These are phyloP conservation scores for Ophiorrhiza pumila DNA, from an alignment of 257 asterid species.

Conservation along the genomic window DNA sequence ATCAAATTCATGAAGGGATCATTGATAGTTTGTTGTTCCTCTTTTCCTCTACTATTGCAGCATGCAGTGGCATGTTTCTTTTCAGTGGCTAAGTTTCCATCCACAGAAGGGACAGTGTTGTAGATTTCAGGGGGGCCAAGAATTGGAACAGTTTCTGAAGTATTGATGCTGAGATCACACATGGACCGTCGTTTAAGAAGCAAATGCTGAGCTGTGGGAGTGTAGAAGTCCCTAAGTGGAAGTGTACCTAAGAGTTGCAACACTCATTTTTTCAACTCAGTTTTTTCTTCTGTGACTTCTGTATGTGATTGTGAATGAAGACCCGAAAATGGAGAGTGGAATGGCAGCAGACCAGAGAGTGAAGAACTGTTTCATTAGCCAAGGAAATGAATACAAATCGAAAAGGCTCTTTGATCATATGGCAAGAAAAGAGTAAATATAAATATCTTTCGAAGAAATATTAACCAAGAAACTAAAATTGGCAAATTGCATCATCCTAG, in stretches of 20 bases:
- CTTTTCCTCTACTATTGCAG: neutral
- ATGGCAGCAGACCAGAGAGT: too few relatives aligned
- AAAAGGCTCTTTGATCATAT: too few relatives aligned
- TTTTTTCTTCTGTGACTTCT: too few relatives aligned
- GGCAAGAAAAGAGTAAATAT: too few relatives aligned
- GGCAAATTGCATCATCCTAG: too few relatives aligned
- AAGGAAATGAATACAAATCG: too few relatives aligned
- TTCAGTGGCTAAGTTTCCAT: neutral
- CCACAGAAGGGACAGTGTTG: neutral
- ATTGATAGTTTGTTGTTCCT: neutral
- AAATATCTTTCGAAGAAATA: too few relatives aligned
- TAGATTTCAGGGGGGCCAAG: conserved; percentile 16
- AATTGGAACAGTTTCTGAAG: neutral
- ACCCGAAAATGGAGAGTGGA: too few relatives aligned
- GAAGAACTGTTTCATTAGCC: too few relatives aligned
- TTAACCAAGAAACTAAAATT: too few relatives aligned
- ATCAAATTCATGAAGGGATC: neutral
- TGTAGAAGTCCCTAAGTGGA: too few relatives aligned
- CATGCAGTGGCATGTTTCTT: neutral
- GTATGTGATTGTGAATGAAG: too few relatives aligned
- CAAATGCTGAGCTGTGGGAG: neutral
- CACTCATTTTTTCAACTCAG: conserved; percentile 11
- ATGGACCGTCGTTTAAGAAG: neutral
- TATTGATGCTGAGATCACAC: neutral
- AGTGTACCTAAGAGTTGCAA: neutral